Evolutionary conservation across 768 basidiomycete genomes (phyloP), one percentile per base, ranked within the genome.

Genomic region (Trametes cubensis): DNA sequence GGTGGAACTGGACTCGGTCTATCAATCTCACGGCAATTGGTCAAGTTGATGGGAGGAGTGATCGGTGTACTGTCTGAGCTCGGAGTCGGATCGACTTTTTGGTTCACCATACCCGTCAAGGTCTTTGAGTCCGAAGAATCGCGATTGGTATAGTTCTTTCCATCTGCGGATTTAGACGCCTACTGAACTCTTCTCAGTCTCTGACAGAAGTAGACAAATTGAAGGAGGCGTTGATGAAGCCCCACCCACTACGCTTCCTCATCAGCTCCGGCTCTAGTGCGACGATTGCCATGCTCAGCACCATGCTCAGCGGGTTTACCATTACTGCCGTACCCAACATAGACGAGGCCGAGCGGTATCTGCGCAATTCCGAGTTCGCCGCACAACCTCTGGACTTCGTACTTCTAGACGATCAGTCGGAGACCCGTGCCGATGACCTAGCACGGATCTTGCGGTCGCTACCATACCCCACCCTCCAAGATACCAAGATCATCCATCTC

Each of bases 1-100:
- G 89, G 89, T 48, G 89, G 89, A 2, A 90, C 89, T n/a, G 89
- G 89, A 11, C 72, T 91, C 10, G 89, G 89, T 20, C 74, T 90
- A 23, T 88, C 86, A 6, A 91, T 91, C 65, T 89, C 87, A 8
- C 81, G 87, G 15, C 86, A 89, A 65, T 75, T 91, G 38, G 88
- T 89, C 48, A 87, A 87, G 67, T 79, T 89, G n/a, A 86, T 90
- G 83, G 85, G 86, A 20, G 89, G 89, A 21, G 83, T 81, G 5
- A 89, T 91, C 53, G 87, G 85, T 11, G 87, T 90, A 8, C 77
- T 83, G 18, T 89, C 88, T 0, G 83, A 88, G 64, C 75, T 85
- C 13, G 81, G 83, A 55, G 75, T 80, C 48, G 88, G 89, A 3
- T 88, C 87, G 3, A 80, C 77, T 10, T 91, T 91, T 69, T 88